Conservation (phyloP, 2,329 filamentous ascomycete genomes). For the Monilinia vaccinii-corymbosi region DNA sequence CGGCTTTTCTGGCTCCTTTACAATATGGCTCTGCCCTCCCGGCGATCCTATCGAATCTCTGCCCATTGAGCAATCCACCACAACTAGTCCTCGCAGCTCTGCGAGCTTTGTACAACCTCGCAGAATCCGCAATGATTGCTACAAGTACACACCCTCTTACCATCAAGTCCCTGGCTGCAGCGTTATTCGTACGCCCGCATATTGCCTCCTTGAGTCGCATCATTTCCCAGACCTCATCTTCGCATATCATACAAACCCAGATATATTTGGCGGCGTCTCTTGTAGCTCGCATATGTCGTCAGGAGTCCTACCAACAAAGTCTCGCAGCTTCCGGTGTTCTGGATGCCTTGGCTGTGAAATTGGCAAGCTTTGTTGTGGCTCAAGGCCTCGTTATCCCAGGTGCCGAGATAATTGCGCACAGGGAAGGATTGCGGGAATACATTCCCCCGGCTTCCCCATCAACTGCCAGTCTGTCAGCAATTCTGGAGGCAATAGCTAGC, state of each 20-base stretch:
- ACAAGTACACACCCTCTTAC: conserved; percentile 41
- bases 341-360: conserved; percentile 64
- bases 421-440: conserved; percentile 44
- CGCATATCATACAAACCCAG: conserved; percentile 49
- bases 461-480: conserved; percentile 51
- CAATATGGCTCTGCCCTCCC: conserved; percentile 59
- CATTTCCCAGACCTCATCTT: conserved; percentile 47
- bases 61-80: conserved; percentile 52
- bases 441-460: conserved; percentile 54
- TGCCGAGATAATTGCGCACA: conserved; percentile 45
- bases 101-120: conserved; percentile 62
- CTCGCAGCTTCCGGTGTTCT: conserved; percentile 66
- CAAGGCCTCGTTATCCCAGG: conserved; percentile 61
- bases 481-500: conserved; percentile 68
- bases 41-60: conserved; percentile 61
- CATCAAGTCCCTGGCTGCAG: conserved; percentile 46
- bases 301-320: conserved; percentile 60
- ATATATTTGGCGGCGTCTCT: conserved; percentile 50
- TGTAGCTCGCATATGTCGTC: conserved; percentile 52
- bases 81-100: conserved; percentile 66
- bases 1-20: conserved; percentile 67
- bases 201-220: conserved; percentile 57
- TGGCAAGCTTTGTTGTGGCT: conserved; percentile 62
- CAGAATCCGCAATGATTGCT: conserved; percentile 52
- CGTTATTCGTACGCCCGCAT: conserved; percentile 53